Percentiles rank a stretch among this genome's conserved stretches.
phyloP scores from a whole-genome alignment of 345 rosid genomes.

The Populus davidiana region DNA sequence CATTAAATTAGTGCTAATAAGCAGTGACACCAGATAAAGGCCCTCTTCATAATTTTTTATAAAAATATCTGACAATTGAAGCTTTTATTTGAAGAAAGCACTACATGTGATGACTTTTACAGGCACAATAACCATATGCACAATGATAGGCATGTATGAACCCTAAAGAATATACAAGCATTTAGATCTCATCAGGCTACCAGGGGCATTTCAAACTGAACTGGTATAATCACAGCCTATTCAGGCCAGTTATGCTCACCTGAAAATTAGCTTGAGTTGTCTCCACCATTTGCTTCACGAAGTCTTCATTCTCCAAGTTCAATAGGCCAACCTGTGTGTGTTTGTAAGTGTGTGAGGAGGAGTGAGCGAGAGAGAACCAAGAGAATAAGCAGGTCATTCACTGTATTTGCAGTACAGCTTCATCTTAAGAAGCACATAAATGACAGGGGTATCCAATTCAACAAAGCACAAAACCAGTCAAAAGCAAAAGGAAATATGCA shows the following conservation, averaged over 20 bases:
- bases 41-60: background rate
- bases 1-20: background rate
- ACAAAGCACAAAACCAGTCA: background rate
- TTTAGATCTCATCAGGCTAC: background rate
- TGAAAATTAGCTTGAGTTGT: conserved; percentile 61
- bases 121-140: background rate
- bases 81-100: background rate
- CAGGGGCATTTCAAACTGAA: background rate
- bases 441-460: background rate
- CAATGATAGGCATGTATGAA: background rate
- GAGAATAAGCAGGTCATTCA: background rate
- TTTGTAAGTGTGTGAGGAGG: background rate
- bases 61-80: too few species aligned
- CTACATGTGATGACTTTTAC: background rate
- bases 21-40: background rate
- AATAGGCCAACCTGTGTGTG: conserved; percentile 64
- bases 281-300: conserved; percentile 53
- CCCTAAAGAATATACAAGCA: background rate
- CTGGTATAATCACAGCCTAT: background rate
- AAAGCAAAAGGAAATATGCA: background rate
- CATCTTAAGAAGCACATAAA: background rate
- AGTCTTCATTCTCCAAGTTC: conserved; percentile 96
- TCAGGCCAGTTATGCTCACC: conserved; percentile 36
- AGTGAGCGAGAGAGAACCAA: background rate
- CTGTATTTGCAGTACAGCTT: background rate